Evolutionary conservation across 257 asterid species (phyloP), one percentile per base, ranked within the genome.

Genomic region (Plectranthus barbatus): DNA sequence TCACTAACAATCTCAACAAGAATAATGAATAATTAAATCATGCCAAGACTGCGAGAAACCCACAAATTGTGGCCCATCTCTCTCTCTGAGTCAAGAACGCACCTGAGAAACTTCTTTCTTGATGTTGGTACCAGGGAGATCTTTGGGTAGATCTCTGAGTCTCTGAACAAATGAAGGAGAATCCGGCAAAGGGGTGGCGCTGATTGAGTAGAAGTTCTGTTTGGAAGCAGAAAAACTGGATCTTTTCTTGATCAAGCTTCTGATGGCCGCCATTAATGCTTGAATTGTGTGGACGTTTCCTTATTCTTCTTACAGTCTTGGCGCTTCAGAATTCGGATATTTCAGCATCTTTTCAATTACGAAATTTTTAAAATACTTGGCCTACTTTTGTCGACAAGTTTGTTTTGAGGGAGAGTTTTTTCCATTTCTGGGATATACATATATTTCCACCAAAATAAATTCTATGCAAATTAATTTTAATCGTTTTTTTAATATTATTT

Each of bases 41-140:
- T 6, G 18, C 41, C 1, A 64, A 37, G 18, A 36, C 11, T 6
- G 40, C 13, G 10, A 9, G 5, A 9, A 39, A 31, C 44, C 10
- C 44, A 21, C 2, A n/a, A 53, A 40, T 42, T 39, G n/a, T n/a
- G n/a, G n/a, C n/a, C n/a, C n/a, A n/a, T 52, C n/a, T n/a, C n/a
- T n/a, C n/a, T n/a, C n/a, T 29, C 23, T 24, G 12, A 40, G 57
- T 7, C 3, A 17, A 7, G 7, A 10, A 14, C 53, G 21, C 34
- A 91, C 99, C 78, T 86, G 88, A 55, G 95, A 84, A 36, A 72
- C 97, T 57, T 92, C 77, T 60, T 63, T 81, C 81, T 78, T 89
- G 90, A 92, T 89, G 21, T 81, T 80, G 78, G 97, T 92, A 45
- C 78, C 86, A 9, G 99, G 95, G 42, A 80, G 83, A 58, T 79